Evolutionary conservation across 2,329 filamentous ascomycete species (phyloP).

Genomic region (Fusarium dlaminii): DNA sequence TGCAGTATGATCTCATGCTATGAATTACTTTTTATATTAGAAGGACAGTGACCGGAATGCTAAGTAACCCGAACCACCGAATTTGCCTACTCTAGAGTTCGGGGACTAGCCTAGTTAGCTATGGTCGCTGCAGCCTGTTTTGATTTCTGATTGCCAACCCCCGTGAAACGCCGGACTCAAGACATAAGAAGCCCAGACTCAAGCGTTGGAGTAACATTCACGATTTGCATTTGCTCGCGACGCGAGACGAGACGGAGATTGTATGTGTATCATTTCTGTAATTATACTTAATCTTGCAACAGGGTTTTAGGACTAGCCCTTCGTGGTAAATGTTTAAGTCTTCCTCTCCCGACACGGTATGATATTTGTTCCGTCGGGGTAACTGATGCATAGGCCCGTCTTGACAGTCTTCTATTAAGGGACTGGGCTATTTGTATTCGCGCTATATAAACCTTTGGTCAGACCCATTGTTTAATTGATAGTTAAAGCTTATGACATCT

Average conservation of each 20-base stretch:
- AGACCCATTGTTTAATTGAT: no score
- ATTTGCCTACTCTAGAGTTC: rapidly evolving
- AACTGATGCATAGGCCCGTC: background rate
- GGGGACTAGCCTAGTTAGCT: background rate
- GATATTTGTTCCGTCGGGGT: background rate
- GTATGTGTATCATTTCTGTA: background rate
- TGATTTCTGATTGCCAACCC: background rate
- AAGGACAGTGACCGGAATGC: background rate
- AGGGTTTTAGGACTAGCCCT: background rate
- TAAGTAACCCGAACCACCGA: background rate
- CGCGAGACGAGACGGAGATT: background rate
- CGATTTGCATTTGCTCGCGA: background rate
- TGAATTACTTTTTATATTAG: background rate
- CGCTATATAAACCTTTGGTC: no score
- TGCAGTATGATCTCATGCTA: background rate
- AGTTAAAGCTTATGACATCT: no score
- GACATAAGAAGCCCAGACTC: no score
- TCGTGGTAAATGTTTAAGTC: background rate
- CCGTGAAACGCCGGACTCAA: rapidly evolving
- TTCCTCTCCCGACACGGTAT: background rate
- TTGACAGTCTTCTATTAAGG: background rate
- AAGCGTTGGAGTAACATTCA: background rate
- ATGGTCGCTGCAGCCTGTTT: background rate
- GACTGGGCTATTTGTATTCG: background rate
- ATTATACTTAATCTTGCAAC: background rate